phyloP scores from a whole-genome alignment of 352 stramenopile species.

The Elongisporangium anandrum region DNA sequence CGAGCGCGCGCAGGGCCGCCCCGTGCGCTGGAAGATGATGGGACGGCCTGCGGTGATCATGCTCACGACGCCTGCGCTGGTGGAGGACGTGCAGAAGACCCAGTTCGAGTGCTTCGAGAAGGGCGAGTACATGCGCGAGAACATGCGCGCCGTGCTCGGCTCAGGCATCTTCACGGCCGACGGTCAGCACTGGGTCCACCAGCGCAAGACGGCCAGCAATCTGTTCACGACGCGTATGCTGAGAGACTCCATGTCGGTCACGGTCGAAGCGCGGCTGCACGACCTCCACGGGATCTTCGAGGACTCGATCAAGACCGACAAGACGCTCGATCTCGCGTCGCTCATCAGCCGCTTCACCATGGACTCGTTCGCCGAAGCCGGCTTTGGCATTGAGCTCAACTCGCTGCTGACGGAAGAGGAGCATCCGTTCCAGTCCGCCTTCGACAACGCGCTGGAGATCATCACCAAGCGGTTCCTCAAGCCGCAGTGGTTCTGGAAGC shows the following conservation, averaged over 20 bases:
- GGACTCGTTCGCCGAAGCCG: conserved; percentile 29
- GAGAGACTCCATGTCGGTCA: conserved; percentile 37
- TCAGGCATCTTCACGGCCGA: conserved; percentile 71
- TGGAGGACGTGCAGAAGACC: conserved; percentile 54
- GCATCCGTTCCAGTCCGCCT: conserved; percentile 26
- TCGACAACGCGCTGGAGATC: conserved; percentile 24
- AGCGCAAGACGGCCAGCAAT: conserved; percentile 81
- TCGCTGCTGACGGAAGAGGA: conserved; percentile 15
- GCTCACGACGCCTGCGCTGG: conserved; percentile 30
- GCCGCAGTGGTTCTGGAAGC: conserved; percentile 29
- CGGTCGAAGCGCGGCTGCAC: conserved; percentile 27
- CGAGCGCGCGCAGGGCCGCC: conserved; percentile 25
- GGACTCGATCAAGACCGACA: neutral
- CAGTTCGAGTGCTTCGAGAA: conserved; percentile 80
- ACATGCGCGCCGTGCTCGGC: conserved; percentile 56
- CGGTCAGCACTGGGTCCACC: conserved; percentile 54
- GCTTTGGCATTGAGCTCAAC: conserved; percentile 25
- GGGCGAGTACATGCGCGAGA: conserved; percentile 33
- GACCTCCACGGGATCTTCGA: conserved; percentile 12
- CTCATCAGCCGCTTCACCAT: conserved; percentile 24
- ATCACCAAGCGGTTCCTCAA: conserved; percentile 9
- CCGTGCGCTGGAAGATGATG: conserved; percentile 35
- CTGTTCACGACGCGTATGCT: conserved; percentile 72
- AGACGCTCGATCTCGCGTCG: conserved; percentile 11
- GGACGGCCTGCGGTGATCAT: conserved; percentile 33